phyloP scores from a whole-genome alignment of 2,329 filamentous ascomycete genomes.

The Dothideomycetes sp. region DNA sequence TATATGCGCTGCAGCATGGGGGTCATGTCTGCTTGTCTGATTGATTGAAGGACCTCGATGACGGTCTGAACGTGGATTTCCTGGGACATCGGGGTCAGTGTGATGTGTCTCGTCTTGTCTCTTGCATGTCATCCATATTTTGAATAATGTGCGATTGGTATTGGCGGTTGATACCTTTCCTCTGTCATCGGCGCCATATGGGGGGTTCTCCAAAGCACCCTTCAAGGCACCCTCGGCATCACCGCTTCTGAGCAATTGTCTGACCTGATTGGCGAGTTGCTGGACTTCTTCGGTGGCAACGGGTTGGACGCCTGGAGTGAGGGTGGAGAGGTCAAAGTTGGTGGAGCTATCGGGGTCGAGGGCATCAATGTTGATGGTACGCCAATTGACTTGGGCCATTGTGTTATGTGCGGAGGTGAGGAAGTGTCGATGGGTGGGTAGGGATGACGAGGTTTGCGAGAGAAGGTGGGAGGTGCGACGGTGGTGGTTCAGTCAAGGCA shows the following conservation, averaged over 20 bases:
- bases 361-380: conserved; percentile 89
- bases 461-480: too few relatives aligned
- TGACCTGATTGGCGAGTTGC: conserved; percentile 65
- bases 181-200: conserved; percentile 49
- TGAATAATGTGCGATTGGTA: too few relatives aligned
- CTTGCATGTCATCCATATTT: conserved; percentile 16
- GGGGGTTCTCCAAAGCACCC: conserved; percentile 73
- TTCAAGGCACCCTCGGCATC: conserved; percentile 80
- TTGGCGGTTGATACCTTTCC: too few relatives aligned
- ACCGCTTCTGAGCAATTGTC: conserved; percentile 76
- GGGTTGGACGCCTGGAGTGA: conserved; percentile 66
- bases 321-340: conserved; percentile 83
- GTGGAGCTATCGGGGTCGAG: conserved; percentile 78
- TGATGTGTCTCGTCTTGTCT: not conserved
- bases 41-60: conserved; percentile 87
- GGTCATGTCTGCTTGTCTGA: conserved; percentile 92
- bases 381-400: conserved; percentile 50
- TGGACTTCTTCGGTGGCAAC: conserved; percentile 69
- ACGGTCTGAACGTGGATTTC: conserved; percentile 81
- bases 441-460: not conserved
- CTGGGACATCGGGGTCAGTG: conserved; percentile 34
- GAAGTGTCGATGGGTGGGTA: not conserved
- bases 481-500: too few relatives aligned
- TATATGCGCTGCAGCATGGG: conserved; percentile 77
- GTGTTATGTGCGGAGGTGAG: not conserved